Conservation (phyloP, 257 asterid species). For the Gynochthodes officinalis region DNA sequence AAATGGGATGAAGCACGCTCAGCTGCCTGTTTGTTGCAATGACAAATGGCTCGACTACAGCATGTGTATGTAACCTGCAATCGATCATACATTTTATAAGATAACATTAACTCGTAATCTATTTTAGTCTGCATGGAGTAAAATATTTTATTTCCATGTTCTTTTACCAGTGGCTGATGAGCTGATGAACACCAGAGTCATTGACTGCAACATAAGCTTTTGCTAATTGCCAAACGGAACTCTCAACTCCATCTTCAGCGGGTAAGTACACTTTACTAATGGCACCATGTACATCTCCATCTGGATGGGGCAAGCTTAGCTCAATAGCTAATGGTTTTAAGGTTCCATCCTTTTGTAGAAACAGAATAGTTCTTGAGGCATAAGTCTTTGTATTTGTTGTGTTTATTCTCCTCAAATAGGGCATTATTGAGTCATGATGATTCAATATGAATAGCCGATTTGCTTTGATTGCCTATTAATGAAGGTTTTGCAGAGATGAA, state of each 20-base stretch:
- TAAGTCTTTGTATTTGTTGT: conserved; percentile 46
- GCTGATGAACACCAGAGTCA: conserved; percentile 71
- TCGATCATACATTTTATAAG: not conserved
- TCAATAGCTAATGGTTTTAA: conserved; percentile 66
- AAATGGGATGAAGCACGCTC: conserved; percentile 32
- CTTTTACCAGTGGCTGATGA: conserved; percentile 69
- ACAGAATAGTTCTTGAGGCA: conserved; percentile 66
- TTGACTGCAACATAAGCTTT: conserved; percentile 67
- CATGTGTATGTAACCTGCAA: conserved; percentile 32
- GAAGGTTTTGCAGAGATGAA: too few species aligned
- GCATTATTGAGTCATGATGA: conserved; percentile 62
- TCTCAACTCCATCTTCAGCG: conserved; percentile 49
- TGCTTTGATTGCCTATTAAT: conserved; percentile 20
- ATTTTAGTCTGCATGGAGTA: too few species aligned
- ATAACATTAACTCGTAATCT: too few species aligned
- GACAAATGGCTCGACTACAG: conserved; percentile 28
- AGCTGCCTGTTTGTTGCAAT: conserved; percentile 37
- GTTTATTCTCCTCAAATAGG: conserved; percentile 59
- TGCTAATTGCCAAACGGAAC: conserved; percentile 68
- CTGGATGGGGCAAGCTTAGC: conserved; percentile 63
- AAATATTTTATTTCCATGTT: not conserved
- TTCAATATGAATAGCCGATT: conserved; percentile 55
- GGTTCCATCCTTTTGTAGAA: conserved; percentile 53
- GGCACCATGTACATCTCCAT: conserved; percentile 49
- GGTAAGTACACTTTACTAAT: conserved; percentile 56